Percentiles rank a stretch among this genome's conserved stretches.
Evolutionary conservation across 2,329 filamentous ascomycete species (phyloP).

Genomic region (Fusarium compactum): DNA sequence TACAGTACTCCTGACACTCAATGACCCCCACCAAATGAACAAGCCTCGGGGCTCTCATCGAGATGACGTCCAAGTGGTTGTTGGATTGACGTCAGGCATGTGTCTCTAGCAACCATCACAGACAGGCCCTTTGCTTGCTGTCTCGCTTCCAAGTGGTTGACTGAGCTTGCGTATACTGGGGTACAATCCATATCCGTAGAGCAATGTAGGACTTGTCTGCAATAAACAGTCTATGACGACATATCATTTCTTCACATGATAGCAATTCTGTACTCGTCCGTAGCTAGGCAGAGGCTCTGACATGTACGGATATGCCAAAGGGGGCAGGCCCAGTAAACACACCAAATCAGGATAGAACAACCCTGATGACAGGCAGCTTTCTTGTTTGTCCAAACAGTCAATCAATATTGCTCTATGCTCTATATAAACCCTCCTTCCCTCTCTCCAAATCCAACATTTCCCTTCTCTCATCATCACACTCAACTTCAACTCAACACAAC

Average conservation of each 20-base stretch:
- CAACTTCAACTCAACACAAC: slow-evolving; percentile 13
- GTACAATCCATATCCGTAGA: not conserved
- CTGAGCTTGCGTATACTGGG: slow-evolving; percentile 5
- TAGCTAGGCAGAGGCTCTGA: slow-evolving; percentile 6
- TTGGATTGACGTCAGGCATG: slow-evolving; percentile 36
- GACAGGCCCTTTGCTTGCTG: slow-evolving; percentile 5
- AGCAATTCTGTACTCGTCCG: not conserved
- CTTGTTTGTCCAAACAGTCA: not conserved
- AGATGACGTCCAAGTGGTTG: slow-evolving; percentile 38
- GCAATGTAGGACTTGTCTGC: slow-evolving; percentile 19
- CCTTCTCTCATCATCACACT: slow-evolving; percentile 20
- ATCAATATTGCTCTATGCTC: not conserved
- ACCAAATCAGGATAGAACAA: slow-evolving; percentile 17
- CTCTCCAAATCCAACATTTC: not conserved
- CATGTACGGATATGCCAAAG: slow-evolving; percentile 1
- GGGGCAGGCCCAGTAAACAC: not conserved
- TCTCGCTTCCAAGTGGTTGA: slow-evolving; percentile 16
- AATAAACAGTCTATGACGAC: slow-evolving; percentile 41
- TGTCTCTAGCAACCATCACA: slow-evolving; percentile 34
- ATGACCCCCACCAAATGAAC: slow-evolving; percentile 24
- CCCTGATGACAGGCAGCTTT: slow-evolving; percentile 21
- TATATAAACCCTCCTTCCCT: slow-evolving; percentile 41
- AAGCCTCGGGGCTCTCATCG: slow-evolving; percentile 16
- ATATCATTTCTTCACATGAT: slow-evolving; percentile 38
- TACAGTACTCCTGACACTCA: not conserved